phyloP scores from a whole-genome alignment of 768 basidiomycete species.

The Serendipita sp. region DNA sequence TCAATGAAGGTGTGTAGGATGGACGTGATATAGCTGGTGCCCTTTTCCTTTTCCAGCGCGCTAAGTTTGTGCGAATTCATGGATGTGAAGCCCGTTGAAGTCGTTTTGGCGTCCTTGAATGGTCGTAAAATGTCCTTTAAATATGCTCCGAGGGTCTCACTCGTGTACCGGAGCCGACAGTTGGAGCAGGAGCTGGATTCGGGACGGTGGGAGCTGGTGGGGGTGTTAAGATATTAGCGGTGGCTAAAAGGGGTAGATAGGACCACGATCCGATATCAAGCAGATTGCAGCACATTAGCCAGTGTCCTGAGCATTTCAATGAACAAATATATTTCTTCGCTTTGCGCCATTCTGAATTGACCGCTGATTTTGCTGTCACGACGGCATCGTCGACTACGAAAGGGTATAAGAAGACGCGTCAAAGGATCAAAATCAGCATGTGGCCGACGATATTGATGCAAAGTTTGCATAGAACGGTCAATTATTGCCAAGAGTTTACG shows the following conservation, averaged over 20 bases:
- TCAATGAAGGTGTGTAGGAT: conserved; percentile 28
- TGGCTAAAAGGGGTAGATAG: conserved; percentile 42
- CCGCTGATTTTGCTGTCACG: no score
- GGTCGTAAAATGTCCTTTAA: conserved; percentile 15
- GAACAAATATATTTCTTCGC: conserved; percentile 1
- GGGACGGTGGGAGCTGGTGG: no score
- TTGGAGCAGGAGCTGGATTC: background rate
- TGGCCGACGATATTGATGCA: no score
- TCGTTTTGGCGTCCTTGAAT: conserved; percentile 21
- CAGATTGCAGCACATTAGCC: conserved; percentile 66
- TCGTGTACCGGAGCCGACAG: conserved; percentile 16
- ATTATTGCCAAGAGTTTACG: no score
- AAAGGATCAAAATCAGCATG: no score
- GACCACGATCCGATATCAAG: conserved; percentile 61
- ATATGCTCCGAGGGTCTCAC: conserved; percentile 14
- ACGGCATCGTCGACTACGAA: background rate
- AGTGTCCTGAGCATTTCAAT: conserved; percentile 19
- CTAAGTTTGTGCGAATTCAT: conserved; percentile 22
- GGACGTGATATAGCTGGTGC: conserved; percentile 8
- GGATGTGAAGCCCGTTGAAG: conserved; percentile 14
- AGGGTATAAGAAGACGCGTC: no score
- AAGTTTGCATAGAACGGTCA: no score
- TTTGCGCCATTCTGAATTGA: background rate
- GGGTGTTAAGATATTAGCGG: conserved; percentile 26
- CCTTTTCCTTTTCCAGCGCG: conserved; percentile 12